Base-by-base conservation (phyloP, 805 yeast genomes). In the Metschnikowia proteae region DNA sequence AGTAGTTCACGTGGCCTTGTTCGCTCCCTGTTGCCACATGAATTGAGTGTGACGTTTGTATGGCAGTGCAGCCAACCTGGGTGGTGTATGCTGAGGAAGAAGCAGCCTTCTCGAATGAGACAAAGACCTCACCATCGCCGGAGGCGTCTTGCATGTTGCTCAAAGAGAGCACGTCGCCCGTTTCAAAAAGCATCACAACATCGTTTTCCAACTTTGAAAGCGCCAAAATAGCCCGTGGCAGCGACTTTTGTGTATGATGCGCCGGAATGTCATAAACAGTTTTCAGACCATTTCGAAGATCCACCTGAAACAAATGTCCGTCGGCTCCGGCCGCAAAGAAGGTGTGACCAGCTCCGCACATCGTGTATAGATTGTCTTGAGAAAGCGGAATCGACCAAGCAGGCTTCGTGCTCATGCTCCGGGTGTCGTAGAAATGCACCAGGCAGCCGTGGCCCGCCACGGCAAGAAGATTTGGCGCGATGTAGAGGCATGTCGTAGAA, bases 381-480 rank as follows among this genome's bases (percentile, higher is more conserved):
- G 55, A 49, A 11, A 53, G 27, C 22, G 43, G 38, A 6, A 38
- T 25, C 8, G 54, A 47, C 51, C 54, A 53, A 25, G 39, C 45
- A 5, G 59, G 59, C 11, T 26, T 34, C n/a, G 38, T 27, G 3
- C 39, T 11, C 27, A 30, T 27, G 7, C 38, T 6, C 5, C 60
- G 52, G 26, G 40, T 23, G 36, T 56, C 60, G 44, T 48, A 55
- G 32, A 56, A 32, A 41, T 49, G 53, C 45, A 56, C 26, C 48
- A 40, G 47, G 46, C 57, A 42, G 33, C 49, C 57, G 33, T 53
- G 51, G 30, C 60, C 60, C 13, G 54, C 54, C 23, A 48, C 59
- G 11, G 55, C 55, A 36, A 56, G 35, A 17, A 56, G 45, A 33
- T 32, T 43, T 11, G 42, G 42, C 7, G 53, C 41, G 6, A 55